Evolutionary conservation across 768 basidiomycete genomes (phyloP), one percentile per base, ranked within the genome.

Genomic region (Lentinula guzmanii): DNA sequence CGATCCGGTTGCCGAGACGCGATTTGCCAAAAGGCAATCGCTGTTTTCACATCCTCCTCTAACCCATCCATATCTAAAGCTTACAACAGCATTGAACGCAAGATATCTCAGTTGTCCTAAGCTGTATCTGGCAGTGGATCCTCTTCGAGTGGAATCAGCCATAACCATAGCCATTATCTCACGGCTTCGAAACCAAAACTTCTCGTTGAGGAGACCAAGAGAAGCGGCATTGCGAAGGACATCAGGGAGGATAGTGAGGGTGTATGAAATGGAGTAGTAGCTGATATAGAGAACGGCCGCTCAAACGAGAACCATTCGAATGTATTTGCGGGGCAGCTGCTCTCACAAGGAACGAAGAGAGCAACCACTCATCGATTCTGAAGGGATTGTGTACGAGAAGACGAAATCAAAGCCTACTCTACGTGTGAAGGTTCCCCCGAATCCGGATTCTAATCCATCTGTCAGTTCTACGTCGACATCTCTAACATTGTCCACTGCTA

Each of bases 241-340:
- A 84, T 96, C 58, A 77, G 76, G 57, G 77, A 71, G 6, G 91
- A 96, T 64, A 85, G 86, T 39, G 83, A 79, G 43, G 75, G 75
- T 15, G 70, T 83, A 51, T 66, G 70, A 66, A 68, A 70, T n/a
- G 76, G 76, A 74, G 70, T n/a, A 65, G 66, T 42, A 50, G 28
- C 58, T 50, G 11, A 35, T 15, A 21, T 21, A 21, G 21, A 21
- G n/a, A 56, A 24, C 1, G 5, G 1, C 21, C 1, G 21, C 21
- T 21, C 11, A 18, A 18, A 16, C 46, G 43, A 71, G 95, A 94
- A 65, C 87, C 95, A 2, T 98, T 98, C 66, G 97, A 97, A 13
- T 99, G 98, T 74, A 24, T 24, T 2, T 24, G 3, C 24, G 24
- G 24, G 24, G 1, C 24, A 21, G 21, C 21, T 21, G 2, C 24